These are phyloP conservation scores for Lepraria neglecta DNA, from an alignment of 495 filamentous ascomycete genomes.

Conservation along the genomic window DNA sequence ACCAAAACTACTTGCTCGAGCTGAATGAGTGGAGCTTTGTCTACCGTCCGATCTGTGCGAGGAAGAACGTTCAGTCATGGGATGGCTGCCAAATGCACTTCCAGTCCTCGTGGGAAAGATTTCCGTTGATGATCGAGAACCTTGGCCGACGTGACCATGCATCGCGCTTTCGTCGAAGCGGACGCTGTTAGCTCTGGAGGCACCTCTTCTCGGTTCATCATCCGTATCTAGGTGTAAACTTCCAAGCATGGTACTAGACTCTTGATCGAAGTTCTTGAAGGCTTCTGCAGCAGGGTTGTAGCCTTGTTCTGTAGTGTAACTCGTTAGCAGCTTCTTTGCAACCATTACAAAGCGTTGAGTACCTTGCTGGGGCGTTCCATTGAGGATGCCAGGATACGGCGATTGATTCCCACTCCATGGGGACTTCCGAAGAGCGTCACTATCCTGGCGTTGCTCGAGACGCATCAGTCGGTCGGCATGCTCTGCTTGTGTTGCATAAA, in stretches of 20 bases:
- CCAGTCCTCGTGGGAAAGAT: conserved; percentile 68
- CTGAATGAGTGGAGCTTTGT: conserved; percentile 76
- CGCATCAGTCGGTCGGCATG: conserved; percentile 74
- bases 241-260: conserved; percentile 61
- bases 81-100: conserved; percentile 75
- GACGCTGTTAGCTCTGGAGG: conserved; percentile 93
- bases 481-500: conserved; percentile 69
- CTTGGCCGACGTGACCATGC: conserved; percentile 81
- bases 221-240: conserved; percentile 78
- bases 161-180: conserved; percentile 97
- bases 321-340: conserved; percentile 19
- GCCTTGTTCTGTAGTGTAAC: conserved; percentile 52
- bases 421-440: conserved; percentile 74
- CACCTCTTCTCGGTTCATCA: conserved; percentile 84
- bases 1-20: conserved; percentile 75
- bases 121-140: conserved; percentile 71
- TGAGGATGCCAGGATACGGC: conserved; percentile 68
- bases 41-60: conserved; percentile 97
- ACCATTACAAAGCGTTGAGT: conserved; percentile 20
- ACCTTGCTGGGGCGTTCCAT: conserved; percentile 71
- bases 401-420: conserved; percentile 69
- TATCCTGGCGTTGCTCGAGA: conserved; percentile 75
- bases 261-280: conserved; percentile 80
- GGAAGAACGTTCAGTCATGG: conserved; percentile 78
- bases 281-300: conserved; percentile 69